These are phyloP conservation scores for Helianthus tuberosus DNA, from an alignment of 129 eudicot genomes.

Conservation along the genomic window DNA sequence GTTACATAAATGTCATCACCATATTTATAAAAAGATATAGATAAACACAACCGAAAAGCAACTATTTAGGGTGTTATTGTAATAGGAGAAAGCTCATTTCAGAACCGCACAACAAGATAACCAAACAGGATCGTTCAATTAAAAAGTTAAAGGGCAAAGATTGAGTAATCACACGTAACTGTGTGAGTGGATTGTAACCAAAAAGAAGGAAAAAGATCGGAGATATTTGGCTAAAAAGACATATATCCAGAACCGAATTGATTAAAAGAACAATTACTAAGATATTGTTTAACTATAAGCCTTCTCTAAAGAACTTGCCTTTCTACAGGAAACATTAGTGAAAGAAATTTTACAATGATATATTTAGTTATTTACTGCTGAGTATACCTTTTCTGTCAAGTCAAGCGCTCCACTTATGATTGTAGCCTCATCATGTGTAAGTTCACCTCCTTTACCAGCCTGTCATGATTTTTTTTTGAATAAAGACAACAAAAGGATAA, in stretches of 20 bases:
- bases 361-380: slow-evolving; percentile 8
- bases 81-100: not conserved
- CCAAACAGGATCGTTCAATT: not conserved
- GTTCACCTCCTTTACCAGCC: slow-evolving; percentile 99
- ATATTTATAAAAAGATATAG: slow-evolving; percentile 17
- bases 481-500: slow-evolving; percentile 12
- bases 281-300: not conserved
- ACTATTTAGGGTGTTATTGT: slow-evolving; percentile 11
- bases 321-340: not conserved
- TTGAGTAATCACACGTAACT: not conserved
- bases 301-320: not conserved
- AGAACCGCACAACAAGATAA: not conserved
- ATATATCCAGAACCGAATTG: slow-evolving; percentile 1
- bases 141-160: not conserved
- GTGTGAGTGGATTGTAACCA: not conserved
- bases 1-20: slow-evolving; percentile 3
- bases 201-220: slow-evolving; percentile 3
- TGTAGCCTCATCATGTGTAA: slow-evolving; percentile 91
- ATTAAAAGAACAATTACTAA: not conserved
- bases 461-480: slow-evolving; percentile 27
- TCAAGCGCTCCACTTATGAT: slow-evolving; percentile 98
- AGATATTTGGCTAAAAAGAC: not conserved
- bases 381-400: slow-evolving; percentile 83
- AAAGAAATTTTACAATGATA: slow-evolving; percentile 14
- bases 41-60: slow-evolving; percentile 11